phyloP scores from a whole-genome alignment of 2,329 filamentous ascomycete species.

The Pleomassaria siparia region DNA sequence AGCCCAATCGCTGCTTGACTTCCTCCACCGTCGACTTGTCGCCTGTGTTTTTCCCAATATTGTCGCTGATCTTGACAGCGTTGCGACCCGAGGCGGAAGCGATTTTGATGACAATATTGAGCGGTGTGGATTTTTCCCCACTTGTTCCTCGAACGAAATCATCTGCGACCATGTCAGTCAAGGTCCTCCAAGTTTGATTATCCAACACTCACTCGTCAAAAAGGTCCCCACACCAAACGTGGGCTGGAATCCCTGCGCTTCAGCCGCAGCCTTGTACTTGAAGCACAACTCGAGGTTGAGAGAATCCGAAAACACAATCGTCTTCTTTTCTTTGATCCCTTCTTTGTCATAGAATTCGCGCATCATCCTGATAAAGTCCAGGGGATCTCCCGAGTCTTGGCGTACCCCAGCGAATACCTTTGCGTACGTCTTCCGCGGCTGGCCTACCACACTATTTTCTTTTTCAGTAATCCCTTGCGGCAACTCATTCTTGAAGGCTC shows the following conservation, averaged over 20 bases:
- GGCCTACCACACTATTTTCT: constrained; percentile 42
- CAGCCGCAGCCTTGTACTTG: constrained; percentile 82
- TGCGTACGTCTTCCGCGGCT: constrained; percentile 65
- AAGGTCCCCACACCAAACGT: constrained; percentile 95
- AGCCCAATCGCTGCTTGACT: constrained; percentile 84
- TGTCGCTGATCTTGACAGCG: constrained; percentile 88
- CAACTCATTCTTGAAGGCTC: constrained; percentile 74
- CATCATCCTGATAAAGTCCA: constrained; percentile 76
- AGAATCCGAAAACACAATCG: constrained; percentile 93
- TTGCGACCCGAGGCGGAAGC: constrained; percentile 78
- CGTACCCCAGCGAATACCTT: constrained; percentile 81
- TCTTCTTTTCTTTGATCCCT: constrained; percentile 78
- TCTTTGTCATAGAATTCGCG: constrained; percentile 76
- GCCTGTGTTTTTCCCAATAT: constrained; percentile 91
- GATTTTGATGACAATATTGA: constrained; percentile 98
- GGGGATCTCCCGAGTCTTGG: constrained; percentile 87
- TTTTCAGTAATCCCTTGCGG: constrained; percentile 48
- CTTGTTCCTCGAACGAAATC: constrained; percentile 77
- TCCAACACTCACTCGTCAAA: constrained; percentile 67
- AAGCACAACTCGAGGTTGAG: constrained; percentile 88
- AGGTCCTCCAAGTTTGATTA: background rate
- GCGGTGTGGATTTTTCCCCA: constrained; percentile 79
- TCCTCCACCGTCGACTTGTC: constrained; percentile 74
- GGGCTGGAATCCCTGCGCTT: constrained; percentile 77
- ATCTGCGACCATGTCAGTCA: constrained; percentile 52